A percentile compares a stretch with the other conserved stretches of the same genome.
phyloP scores from a whole-genome alignment of 176 grass and related monocot genomes.

The bread wheat (Triticum aestivum) region IWGSC_CS_RefSeq_v2.1 NC_057807.1:470219592-470220091 shows the following conservation, averaged over 20 bases:
- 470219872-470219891: neutral
- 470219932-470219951: neutral
- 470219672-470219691: neutral
- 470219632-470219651: neutral
- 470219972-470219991: constrained; percentile 35
- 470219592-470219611: neutral
- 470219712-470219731: neutral
- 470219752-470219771: neutral
- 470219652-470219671: neutral
- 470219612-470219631: neutral
- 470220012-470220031: neutral
- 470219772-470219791: neutral
- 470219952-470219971: neutral
- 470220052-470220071: neutral
- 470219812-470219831: neutral
- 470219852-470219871: neutral
- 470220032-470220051: no score
- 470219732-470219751: neutral
- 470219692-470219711: neutral
- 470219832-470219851: neutral
- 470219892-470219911: neutral
- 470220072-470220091: neutral
- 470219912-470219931: constrained; percentile 29
- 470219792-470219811: neutral
- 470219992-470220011: constrained; percentile 11